phyloP scores from a whole-genome alignment of 2,329 filamentous ascomycete species.

The Verticillium klebahnii region DNA sequence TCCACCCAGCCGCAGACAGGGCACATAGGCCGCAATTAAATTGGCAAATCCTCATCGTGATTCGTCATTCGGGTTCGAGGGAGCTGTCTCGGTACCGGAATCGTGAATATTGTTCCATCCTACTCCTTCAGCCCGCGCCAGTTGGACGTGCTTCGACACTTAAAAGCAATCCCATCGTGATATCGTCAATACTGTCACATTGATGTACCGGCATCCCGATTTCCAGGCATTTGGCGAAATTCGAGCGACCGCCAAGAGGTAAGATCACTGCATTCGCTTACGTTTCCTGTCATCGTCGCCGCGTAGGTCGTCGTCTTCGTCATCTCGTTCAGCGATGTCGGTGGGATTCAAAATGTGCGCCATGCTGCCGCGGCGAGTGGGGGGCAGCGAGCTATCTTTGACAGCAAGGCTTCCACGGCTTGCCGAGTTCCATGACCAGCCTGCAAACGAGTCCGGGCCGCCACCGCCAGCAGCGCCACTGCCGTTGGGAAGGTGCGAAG shows the following conservation, averaged over 20 bases:
- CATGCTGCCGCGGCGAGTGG: slow-evolving; percentile 56
- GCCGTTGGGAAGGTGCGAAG: slow-evolving; percentile 33
- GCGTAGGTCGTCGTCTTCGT: slow-evolving; percentile 50
- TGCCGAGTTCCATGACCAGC: slow-evolving; percentile 53
- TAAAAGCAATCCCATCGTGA: not conserved
- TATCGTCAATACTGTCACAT: not conserved
- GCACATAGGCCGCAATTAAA: not conserved
- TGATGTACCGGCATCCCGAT: not conserved
- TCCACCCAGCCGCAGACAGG: not conserved
- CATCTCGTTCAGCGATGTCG: slow-evolving; percentile 49
- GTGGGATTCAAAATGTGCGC: slow-evolving; percentile 60
- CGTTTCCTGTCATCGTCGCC: slow-evolving; percentile 58
- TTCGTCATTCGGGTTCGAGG: not conserved
- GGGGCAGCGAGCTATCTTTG: slow-evolving; percentile 51
- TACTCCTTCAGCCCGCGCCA: not conserved
- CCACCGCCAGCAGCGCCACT: slow-evolving; percentile 19
- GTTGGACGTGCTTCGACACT: not conserved
- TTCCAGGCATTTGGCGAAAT: not conserved
- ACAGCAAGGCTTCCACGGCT: slow-evolving; percentile 44
- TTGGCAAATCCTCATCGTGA: not conserved
- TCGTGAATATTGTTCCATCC: not conserved
- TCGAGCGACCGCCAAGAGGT: not conserved
- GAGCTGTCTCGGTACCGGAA: not conserved
- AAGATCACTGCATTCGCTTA: slow-evolving; percentile 48
- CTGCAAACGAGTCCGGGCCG: slow-evolving; percentile 41